Percentiles rank a stretch among this genome's conserved stretches.
Evolutionary conservation across 192 early-diverging fungal genomes (phyloP).

Genomic region (Spinellus fusiger): DNA sequence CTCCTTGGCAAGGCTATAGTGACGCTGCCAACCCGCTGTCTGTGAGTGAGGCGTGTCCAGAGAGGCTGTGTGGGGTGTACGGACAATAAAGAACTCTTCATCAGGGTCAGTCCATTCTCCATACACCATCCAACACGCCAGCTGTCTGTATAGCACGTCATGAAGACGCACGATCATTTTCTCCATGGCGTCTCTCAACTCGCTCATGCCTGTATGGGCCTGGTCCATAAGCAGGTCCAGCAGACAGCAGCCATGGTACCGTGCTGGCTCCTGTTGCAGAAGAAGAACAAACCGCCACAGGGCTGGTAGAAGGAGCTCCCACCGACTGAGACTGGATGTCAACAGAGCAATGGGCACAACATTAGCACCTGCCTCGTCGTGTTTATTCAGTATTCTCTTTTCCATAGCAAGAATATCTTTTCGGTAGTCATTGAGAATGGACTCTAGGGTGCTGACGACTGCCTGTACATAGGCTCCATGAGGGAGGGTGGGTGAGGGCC

Average conservation of each 20-base stretch:
- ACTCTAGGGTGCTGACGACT: conserved; percentile 40
- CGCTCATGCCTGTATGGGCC: conserved; percentile 44
- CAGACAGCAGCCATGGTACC: conserved; percentile 39
- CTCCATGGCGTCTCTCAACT: conserved; percentile 42
- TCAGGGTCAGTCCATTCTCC: conserved; percentile 54
- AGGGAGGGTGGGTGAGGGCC: background rate
- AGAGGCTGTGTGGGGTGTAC: background rate
- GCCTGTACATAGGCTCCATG: conserved; percentile 47
- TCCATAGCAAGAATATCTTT: conserved; percentile 44
- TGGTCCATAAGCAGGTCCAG: conserved; percentile 47
- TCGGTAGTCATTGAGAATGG: conserved; percentile 36
- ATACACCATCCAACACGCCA: conserved; percentile 64
- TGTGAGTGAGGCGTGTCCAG: background rate
- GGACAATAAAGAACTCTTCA: conserved; percentile 59
- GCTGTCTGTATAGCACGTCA: conserved; percentile 50
- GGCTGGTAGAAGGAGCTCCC: conserved; percentile 45
- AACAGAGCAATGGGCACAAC: conserved; percentile 40
- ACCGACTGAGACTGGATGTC: conserved; percentile 37
- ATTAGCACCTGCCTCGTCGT: conserved; percentile 38
- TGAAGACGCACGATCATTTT: conserved; percentile 41
- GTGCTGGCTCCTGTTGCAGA: conserved; percentile 26
- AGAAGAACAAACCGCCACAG: conserved; percentile 36
- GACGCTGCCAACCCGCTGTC: conserved; percentile 38
- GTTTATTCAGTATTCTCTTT: conserved; percentile 43
- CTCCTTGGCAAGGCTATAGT: conserved; percentile 38